Evolutionary conservation across 805 yeast genomes (phyloP).

Genomic region (Brettanomyces nanus): DNA sequence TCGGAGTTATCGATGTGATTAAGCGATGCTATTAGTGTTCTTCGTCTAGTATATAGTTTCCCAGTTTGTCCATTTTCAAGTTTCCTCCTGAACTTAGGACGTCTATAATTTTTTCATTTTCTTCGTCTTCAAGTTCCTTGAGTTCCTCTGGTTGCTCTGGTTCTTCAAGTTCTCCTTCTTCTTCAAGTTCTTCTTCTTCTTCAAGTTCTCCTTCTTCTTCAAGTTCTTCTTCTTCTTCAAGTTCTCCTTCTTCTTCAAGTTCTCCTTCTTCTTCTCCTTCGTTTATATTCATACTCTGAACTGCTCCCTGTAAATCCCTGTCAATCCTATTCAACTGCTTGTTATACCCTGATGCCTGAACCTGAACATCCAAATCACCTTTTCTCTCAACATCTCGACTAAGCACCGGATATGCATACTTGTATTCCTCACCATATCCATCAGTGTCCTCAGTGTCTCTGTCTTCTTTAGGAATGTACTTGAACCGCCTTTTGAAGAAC

Average conservation of each 20-base stretch:
- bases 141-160: conserved; percentile 6
- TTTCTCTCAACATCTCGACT: conserved; percentile 63
- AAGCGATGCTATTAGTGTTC: neutral
- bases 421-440: conserved; percentile 76
- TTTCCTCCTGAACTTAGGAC: conserved; percentile 59
- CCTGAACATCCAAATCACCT: conserved; percentile 71
- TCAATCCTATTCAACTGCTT: conserved; percentile 35
- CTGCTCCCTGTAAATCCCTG: conserved; percentile 70
- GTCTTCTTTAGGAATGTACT: conserved; percentile 52
- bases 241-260: conserved; percentile 10
- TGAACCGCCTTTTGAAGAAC: conserved; percentile 73
- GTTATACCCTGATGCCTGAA: conserved; percentile 83
- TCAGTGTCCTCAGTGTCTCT: conserved; percentile 65
- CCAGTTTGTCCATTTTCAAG: conserved; percentile 75
- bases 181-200: conserved; percentile 17
- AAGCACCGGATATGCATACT: conserved; percentile 71
- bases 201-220: conserved; percentile 27
- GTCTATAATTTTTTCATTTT: conserved; percentile 50
- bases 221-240: conserved; percentile 19
- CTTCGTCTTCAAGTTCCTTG: conserved; percentile 14
- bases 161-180: conserved; percentile 9
- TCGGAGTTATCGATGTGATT: neutral
- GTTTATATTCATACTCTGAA: conserved; percentile 29
- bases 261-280: conserved; percentile 14
- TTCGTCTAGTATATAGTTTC: conserved; percentile 55